These are phyloP conservation scores for Hericium alpestre DNA, from an alignment of 768 basidiomycete species.

Conservation along the genomic window DNA sequence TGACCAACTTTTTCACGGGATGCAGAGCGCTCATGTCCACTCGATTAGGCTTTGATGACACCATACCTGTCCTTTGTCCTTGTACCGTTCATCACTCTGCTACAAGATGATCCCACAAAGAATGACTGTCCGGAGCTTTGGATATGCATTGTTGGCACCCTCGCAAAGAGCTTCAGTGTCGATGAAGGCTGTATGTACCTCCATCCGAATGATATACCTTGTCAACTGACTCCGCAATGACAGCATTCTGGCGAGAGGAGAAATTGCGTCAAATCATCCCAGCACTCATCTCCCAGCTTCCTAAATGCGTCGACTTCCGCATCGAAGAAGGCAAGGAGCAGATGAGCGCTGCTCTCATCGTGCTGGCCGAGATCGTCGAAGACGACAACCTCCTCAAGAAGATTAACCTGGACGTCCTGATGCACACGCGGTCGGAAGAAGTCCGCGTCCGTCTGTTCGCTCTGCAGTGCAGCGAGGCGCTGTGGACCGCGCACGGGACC, in stretches of 20 bases:
- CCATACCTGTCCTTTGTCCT: constrained; percentile 81
- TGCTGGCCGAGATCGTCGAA: constrained; percentile 44
- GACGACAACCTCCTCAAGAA: constrained; percentile 58
- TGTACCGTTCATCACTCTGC: constrained; percentile 50
- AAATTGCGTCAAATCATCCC: constrained; percentile 54
- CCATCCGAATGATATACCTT: background rate
- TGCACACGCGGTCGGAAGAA: constrained; percentile 85
- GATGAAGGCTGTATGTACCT: constrained; percentile 68
- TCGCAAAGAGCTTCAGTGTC: constrained; percentile 59
- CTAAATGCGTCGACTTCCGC: constrained; percentile 13
- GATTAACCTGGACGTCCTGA: constrained; percentile 74
- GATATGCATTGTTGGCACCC: constrained; percentile 45
- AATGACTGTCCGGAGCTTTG: constrained; percentile 41
- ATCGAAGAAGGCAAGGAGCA: constrained; percentile 22
- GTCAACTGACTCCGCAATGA: background rate
- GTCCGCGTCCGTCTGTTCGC: constrained; percentile 58
- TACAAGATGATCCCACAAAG: constrained; percentile 37
- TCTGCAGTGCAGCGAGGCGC: constrained; percentile 49
- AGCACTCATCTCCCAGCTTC: constrained; percentile 56
- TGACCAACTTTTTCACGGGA: background rate
- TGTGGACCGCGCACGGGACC: constrained; percentile 72
- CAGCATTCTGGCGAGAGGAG: constrained; percentile 88
- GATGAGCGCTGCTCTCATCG: constrained; percentile 7
- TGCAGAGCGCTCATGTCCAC: background rate
- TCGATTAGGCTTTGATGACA: constrained; percentile 64